Base-by-base conservation (phyloP, 2,329 filamentous ascomycete genomes). In the Ophiostoma angusticollis region DNA sequence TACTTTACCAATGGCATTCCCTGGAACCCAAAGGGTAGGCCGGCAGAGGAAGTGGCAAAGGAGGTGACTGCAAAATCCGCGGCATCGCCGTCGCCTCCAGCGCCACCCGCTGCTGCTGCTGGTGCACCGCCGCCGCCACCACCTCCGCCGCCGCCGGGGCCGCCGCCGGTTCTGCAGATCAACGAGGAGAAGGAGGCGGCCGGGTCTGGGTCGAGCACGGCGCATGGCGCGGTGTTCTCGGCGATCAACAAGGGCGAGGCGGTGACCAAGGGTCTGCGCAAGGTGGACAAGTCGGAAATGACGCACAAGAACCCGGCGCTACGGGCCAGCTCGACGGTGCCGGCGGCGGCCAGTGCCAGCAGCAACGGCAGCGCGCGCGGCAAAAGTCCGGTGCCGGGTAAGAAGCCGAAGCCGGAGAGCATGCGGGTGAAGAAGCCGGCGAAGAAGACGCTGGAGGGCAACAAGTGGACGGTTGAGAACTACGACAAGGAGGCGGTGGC, bases 401-500 rank as follows among this genome's bases (percentile, higher is more conserved):
- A 85, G 62, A 87, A 86, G 60, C 80, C 82, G 37, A 89, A 89
- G 64, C 84, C 84, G 3, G 79, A 89, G 60, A 84, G 73, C 58
- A 83, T 91, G 80, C 78, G 83, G 35, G 70, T 76, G 22, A 87
- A 86, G 67, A 91, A 86, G 62, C 82, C 82, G 37, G 67, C 82
- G 9, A 79, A 75, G 56, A 84, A 82, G 66, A 79, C 81, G 47
- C 71, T 91, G 2, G 80, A 86, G 45, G 82, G 81, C 39, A 95
- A 85, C 62, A 96, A 96, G 61, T 98, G 91, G 91, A 76, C 80
- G 41, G 76, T 98, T 52, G 91, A 96, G 69, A 91, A 98, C 64
- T 96, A 77, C 53, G 91, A 98, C 37, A 84, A 79, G 38, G 74
- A 77, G 43, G 37, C 67, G 3, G 67, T 77, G 13, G 37, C 41